phyloP scores from a whole-genome alignment of 768 basidiomycete genomes.

The Kwoniella newhampshirensis region DNA sequence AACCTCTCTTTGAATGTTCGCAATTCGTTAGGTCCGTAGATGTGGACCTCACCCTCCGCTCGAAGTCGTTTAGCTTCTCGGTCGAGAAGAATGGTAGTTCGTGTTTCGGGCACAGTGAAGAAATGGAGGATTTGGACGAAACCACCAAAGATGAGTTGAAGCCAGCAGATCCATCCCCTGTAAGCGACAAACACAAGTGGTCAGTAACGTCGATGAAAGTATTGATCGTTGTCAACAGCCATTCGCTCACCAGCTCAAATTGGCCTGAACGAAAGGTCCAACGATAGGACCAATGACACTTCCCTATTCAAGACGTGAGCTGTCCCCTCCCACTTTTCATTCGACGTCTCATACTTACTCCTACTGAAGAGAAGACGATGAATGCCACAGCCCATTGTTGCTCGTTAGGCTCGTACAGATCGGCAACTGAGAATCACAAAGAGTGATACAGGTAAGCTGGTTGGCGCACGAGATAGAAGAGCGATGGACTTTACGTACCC shows the following conservation, averaged over 20 bases:
- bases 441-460: no score
- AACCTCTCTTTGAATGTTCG: slow-evolving; percentile 29
- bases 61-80: slow-evolving; percentile 35
- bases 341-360: slow-evolving; percentile 4
- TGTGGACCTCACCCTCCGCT: slow-evolving; percentile 32
- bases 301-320: slow-evolving; percentile 13
- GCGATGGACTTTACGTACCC: slow-evolving; percentile 22
- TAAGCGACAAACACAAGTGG: no score
- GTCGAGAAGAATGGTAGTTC: slow-evolving; percentile 38
- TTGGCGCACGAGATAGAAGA: no score
- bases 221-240: no score
- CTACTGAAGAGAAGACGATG: slow-evolving; percentile 43
- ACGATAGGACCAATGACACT: slow-evolving; percentile 36
- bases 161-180: slow-evolving; percentile 40
- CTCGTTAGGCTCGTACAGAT: slow-evolving; percentile 42
- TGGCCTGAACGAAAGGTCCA: slow-evolving; percentile 32
- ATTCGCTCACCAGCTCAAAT: slow-evolving; percentile 22
- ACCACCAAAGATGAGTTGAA: slow-evolving; percentile 45
- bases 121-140: slow-evolving; percentile 45
- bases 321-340: background rate
- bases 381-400: slow-evolving; percentile 48
- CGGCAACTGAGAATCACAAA: slow-evolving; percentile 32
- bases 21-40: slow-evolving; percentile 46
- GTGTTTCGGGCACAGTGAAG: slow-evolving; percentile 47
- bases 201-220: background rate